Evolutionary conservation across 2,329 filamentous ascomycete genomes (phyloP).

Genomic region (Pseudogymnoascus sp.): DNA sequence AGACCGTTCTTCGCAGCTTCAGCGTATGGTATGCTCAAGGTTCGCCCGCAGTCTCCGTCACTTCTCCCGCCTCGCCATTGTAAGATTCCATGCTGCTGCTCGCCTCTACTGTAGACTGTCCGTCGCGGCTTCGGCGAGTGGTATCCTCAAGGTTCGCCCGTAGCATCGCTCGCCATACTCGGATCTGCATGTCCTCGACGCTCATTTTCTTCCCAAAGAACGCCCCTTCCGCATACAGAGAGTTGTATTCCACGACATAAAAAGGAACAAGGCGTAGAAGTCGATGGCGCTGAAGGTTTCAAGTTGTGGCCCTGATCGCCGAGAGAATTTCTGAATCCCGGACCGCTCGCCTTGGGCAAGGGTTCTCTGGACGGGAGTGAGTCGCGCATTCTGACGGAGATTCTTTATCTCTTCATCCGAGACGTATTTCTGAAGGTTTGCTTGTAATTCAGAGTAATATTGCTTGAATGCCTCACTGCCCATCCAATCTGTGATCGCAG

Average conservation of each 20-base stretch:
- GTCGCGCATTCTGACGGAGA: too few relatives aligned
- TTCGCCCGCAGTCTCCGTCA: background rate
- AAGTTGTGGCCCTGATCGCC: too few relatives aligned
- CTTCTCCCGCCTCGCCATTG: too few relatives aligned
- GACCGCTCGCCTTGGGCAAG: background rate
- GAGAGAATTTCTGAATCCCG: background rate
- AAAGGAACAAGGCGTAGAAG: background rate
- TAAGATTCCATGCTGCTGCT: background rate
- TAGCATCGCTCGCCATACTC: background rate
- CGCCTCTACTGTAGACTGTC: background rate
- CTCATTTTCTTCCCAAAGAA: background rate
- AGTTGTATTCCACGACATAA: background rate
- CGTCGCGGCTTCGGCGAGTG: background rate
- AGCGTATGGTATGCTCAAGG: too few relatives aligned
- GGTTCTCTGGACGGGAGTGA: too few relatives aligned
- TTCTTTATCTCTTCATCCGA: too few relatives aligned
- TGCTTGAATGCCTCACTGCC: background rate
- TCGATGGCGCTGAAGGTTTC: background rate
- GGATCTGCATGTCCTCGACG: background rate
- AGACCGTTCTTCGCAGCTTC: too few relatives aligned
- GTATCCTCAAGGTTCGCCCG: background rate
- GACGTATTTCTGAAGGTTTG: background rate
- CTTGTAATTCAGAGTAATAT: background rate
- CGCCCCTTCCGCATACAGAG: too few relatives aligned
- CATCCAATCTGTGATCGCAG: background rate